Evolutionary conservation across 2,329 filamentous ascomycete genomes (phyloP).

Genomic region (Beauveria bassiana): DNA sequence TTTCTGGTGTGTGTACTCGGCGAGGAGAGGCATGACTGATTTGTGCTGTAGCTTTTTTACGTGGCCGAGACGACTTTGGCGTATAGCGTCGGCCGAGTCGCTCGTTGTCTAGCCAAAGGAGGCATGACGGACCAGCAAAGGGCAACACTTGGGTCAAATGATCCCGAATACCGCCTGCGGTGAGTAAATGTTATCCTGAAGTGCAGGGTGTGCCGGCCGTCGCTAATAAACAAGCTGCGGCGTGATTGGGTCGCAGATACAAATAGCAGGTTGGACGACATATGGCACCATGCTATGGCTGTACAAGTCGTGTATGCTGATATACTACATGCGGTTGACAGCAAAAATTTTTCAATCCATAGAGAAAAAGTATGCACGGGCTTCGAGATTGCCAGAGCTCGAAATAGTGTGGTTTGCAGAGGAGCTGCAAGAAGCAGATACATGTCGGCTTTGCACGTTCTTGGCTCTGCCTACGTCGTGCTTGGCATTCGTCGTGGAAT

Average conservation of each 20-base stretch:
- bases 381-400: slow-evolving; percentile 18
- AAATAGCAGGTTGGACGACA: slow-evolving; percentile 43
- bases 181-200: slow-evolving; percentile 6
- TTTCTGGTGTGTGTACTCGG: neutral
- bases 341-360: slow-evolving; percentile 17
- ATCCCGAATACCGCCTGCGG: slow-evolving; percentile 30
- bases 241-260: slow-evolving; percentile 44
- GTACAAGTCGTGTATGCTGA: slow-evolving; percentile 43
- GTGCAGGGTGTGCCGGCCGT: neutral
- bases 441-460: slow-evolving; percentile 25
- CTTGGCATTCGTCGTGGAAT: slow-evolving; percentile 15
- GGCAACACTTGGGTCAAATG: slow-evolving; percentile 29
- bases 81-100: slow-evolving; percentile 30
- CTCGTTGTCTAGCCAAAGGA: slow-evolving; percentile 39
- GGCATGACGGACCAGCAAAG: slow-evolving; percentile 41
- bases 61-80: slow-evolving; percentile 22
- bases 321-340: slow-evolving; percentile 45
- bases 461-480: slow-evolving; percentile 25
- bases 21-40: neutral
- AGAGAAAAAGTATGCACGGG: neutral
- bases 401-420: slow-evolving; percentile 19
- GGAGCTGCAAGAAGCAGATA: slow-evolving; percentile 20
- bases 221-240: slow-evolving; percentile 19
- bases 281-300: slow-evolving; percentile 44
- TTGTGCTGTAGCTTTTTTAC: slow-evolving; percentile 11